A percentile compares a stretch with the other conserved stretches of the same genome.
Conservation (phyloP, 257 asterid species). For the Sherardia arvensis region DNA sequence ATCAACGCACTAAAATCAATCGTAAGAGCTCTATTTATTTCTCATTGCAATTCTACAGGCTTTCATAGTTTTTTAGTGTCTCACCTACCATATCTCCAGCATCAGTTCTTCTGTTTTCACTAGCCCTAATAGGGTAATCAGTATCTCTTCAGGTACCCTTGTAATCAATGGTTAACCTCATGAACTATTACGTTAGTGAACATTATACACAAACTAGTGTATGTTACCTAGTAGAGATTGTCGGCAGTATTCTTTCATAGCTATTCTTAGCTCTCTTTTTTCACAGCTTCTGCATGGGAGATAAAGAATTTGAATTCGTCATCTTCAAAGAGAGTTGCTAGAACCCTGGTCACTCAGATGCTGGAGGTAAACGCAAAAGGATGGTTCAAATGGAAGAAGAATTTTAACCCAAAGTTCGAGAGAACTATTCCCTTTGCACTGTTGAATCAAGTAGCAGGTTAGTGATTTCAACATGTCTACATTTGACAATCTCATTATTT, state of each 20-base stretch:
- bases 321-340: slow-evolving; percentile 34
- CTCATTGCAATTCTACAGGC: neutral
- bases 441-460: slow-evolving; percentile 96
- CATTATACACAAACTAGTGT: neutral
- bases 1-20: slow-evolving; percentile 69
- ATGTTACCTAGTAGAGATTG: neutral
- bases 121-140: neutral
- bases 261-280: slow-evolving; percentile 6
- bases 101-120: neutral
- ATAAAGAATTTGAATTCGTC: slow-evolving; percentile 53
- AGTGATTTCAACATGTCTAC: slow-evolving; percentile 21
- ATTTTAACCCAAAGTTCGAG: slow-evolving; percentile 58
- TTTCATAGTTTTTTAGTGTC: slow-evolving; percentile 3
- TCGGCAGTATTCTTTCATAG: neutral
- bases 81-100: neutral
- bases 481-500: neutral
- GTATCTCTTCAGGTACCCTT: neutral
- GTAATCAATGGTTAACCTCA: neutral
- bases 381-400: slow-evolving; percentile 85
- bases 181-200: neutral
- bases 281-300: slow-evolving; percentile 96
- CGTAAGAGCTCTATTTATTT: slow-evolving; percentile 40
- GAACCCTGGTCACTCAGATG: slow-evolving; percentile 75
- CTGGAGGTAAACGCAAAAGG: slow-evolving; percentile 72
- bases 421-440: slow-evolving; percentile 79